Percentiles rank a stretch among this genome's conserved stretches.
Evolutionary conservation across 768 basidiomycete genomes (phyloP).

Genomic region (Albatrellus ellisii): DNA sequence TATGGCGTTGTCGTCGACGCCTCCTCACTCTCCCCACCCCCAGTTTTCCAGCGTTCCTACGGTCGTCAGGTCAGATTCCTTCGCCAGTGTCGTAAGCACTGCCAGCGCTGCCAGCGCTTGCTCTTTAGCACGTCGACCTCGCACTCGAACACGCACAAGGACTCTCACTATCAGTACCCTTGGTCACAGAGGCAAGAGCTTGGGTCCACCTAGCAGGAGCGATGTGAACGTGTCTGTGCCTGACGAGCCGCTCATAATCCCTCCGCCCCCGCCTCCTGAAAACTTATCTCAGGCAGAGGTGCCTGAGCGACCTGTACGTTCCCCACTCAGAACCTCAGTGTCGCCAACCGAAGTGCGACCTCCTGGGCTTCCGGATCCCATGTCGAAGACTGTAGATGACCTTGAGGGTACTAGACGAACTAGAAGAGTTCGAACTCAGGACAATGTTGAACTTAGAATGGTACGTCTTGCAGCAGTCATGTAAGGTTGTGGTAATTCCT

Average conservation of each 20-base stretch:
- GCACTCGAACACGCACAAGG: conserved; percentile 18
- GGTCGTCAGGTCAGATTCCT: conserved; percentile 19
- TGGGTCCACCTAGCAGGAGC: conserved; percentile 9
- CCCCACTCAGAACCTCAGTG: conserved; percentile 11
- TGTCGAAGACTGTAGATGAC: conserved; percentile 10
- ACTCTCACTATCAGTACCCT: conserved; percentile 14
- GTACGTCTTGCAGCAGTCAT: too few species aligned
- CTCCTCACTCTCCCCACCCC: conserved; percentile 11
- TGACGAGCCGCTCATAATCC: conserved; percentile 10
- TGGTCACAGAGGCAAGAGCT: conserved; percentile 17
- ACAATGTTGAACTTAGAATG: too few species aligned
- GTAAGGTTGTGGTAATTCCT: conserved; percentile 1
- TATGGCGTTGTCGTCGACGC: conserved; percentile 19
- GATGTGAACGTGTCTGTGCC: conserved; percentile 8
- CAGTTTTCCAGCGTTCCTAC: conserved; percentile 4
- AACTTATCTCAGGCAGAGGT: neutral
- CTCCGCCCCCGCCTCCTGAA: conserved; percentile 9
- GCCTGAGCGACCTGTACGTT: conserved; percentile 12
- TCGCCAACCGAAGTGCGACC: conserved; percentile 3
- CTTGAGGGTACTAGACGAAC: conserved; percentile 11
- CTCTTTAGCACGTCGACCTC: conserved; percentile 20
- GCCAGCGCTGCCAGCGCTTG: conserved; percentile 14
- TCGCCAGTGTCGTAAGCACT: conserved; percentile 17
- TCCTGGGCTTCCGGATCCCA: conserved; percentile 4
- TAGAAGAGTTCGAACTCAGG: too few species aligned